phyloP scores from a whole-genome alignment of 495 filamentous ascomycete species.

The Aspergillus haitiensis region DNA sequence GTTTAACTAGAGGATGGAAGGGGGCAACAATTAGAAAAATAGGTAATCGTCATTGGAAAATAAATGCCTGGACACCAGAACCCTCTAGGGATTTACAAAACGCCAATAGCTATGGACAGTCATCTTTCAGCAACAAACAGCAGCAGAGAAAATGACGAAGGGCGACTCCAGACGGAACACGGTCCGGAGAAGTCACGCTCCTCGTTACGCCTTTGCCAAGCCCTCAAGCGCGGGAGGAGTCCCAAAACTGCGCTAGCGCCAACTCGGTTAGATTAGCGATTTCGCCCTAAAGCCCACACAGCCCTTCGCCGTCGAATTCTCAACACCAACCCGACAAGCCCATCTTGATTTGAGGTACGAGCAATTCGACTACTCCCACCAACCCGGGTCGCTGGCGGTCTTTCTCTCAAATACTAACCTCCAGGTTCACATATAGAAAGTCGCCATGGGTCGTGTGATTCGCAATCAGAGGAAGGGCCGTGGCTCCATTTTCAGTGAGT shows the following conservation, averaged over 20 bases:
- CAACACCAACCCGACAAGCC: conserved; percentile 51
- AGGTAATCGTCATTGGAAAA: too few relatives aligned
- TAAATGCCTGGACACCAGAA: background rate
- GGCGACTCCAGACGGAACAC: too few relatives aligned
- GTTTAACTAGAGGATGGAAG: too few relatives aligned
- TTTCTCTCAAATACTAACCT: conserved; percentile 43
- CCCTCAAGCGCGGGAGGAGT: conserved; percentile 17
- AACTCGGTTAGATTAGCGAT: conserved; percentile 51
- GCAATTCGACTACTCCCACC: conserved; percentile 34
- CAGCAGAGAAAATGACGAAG: too few relatives aligned
- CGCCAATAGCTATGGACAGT: too few relatives aligned
- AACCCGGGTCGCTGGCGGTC: conserved; percentile 33
- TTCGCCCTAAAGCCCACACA: conserved; percentile 54
- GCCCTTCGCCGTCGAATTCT: conserved; percentile 47
- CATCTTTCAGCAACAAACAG: too few relatives aligned
- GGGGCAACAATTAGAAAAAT: too few relatives aligned
- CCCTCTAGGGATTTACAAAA: too few relatives aligned
- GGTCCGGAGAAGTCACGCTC: too few relatives aligned
- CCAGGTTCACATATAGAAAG: conserved; percentile 43
- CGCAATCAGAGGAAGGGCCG: conserved; percentile 98
- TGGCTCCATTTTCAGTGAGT: conserved; percentile 96
- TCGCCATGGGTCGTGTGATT: conserved; percentile 79
- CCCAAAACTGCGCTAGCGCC: conserved; percentile 33
- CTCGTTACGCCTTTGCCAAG: conserved; percentile 10
- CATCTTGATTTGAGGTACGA: conserved; percentile 52